Base-by-base conservation (phyloP, 225 moss, liverwort and hornwort species). In the Polytrichum commune region DNA sequence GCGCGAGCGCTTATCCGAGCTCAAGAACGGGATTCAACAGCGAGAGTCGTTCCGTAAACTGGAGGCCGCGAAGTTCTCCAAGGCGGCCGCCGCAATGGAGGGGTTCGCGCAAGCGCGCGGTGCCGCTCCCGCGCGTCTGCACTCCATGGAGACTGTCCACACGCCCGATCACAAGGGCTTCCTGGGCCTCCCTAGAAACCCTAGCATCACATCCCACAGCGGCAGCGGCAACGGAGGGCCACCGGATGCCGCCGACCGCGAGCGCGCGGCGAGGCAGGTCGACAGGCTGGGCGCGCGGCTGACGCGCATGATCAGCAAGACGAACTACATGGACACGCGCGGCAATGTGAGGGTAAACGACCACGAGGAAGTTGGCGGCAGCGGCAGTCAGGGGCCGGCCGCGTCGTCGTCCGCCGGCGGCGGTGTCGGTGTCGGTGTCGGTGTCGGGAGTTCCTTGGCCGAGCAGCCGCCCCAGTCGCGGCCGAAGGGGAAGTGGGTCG, bases 101-200 rank as follows among this genome's bases (percentile, higher is more conserved):
- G 68, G 68, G 18, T 55, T 68, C 24, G 27, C 25, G 18, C 66
- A 38, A 24, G 66, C 33, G 38, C 68, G 22, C n/a, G 58, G 58
- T 6, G 25, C 53, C 53, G 8, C 53, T 24, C 22, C 68, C 68
- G 53, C 5, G 53, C 82, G 85, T 9, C 27, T 79, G 62, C 83
- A 86, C 71, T 83, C 83, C 60, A 86, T 86, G 81, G 80, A 80
- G 46, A 83, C 78, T 1, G 81, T 86, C 16, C 86, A 86, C 76
- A 86, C 86, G 16, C 86, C 83, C 5, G 83, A 86, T 23, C 83
- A 83, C 68, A 78, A 78, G 64, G 86, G 86, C 53, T 86, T 86
- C 67, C 73, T 86, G 53, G 86, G 86, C 60, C 38, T 86, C 38
- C 86, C 86, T 1, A 83, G 76, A 72, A 30, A 76, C 9, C 86